phyloP scores from a whole-genome alignment of 2,329 filamentous ascomycete genomes.

The Clarireedia sp. region DNA sequence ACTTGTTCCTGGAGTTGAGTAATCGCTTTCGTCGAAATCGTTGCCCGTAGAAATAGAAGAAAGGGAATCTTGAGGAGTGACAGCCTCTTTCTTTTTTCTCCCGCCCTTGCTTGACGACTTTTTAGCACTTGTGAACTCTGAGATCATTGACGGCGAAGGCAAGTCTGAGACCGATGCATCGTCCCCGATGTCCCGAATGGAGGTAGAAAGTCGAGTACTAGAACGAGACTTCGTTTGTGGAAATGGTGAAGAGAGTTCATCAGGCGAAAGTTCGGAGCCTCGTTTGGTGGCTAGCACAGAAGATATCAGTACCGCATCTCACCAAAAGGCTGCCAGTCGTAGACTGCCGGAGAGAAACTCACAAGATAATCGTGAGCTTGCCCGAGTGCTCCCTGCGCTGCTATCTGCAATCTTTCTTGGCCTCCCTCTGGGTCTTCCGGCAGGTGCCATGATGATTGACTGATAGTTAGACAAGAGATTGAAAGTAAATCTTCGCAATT shows the following conservation, averaged over 20 bases:
- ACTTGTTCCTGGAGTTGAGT: constrained; percentile 57
- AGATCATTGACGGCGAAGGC: constrained; percentile 12
- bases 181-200: constrained; percentile 7
- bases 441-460: constrained; percentile 13
- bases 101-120: constrained; percentile 1
- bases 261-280: constrained; percentile 13
- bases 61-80: constrained; percentile 28
- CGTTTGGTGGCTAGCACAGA: constrained; percentile 18
- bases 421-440: constrained; percentile 18
- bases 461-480: not conserved
- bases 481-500: not conserved
- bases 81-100: constrained; percentile 12
- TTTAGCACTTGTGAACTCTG: constrained; percentile 12
- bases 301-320: not conserved
- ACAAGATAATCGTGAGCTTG: constrained; percentile 22
- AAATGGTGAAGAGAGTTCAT: constrained; percentile 7
- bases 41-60: constrained; percentile 34
- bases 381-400: constrained; percentile 12
- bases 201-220: not conserved
- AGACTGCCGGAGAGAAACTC: constrained; percentile 10
- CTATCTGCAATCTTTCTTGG: constrained; percentile 14
- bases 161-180: constrained; percentile 16
- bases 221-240: not conserved
- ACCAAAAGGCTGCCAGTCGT: too few relatives aligned
- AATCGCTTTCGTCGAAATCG: constrained; percentile 39